A percentile compares a stretch with the other conserved stretches of the same genome.
These are phyloP conservation scores for Coemansia sp. DNA, from an alignment of 192 early-diverging fungal genomes.

Conservation along the genomic window DNA sequence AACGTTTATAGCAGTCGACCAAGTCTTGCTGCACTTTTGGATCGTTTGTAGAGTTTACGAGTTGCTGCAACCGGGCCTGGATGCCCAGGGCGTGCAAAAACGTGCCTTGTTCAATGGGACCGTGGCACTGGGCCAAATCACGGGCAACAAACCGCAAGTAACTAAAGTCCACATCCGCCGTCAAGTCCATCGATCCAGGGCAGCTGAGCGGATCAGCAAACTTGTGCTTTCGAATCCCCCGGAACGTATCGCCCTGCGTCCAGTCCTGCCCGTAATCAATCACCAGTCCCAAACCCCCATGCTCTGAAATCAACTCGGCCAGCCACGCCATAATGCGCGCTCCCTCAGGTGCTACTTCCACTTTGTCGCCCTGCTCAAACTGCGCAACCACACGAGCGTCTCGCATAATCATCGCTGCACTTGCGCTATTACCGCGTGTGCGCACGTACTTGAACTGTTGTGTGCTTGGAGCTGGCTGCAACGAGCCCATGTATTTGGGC, in stretches of 20 bases:
- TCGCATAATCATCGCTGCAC: slow-evolving; percentile 47
- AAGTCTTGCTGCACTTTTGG: slow-evolving; percentile 59
- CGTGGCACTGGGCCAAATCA: slow-evolving; percentile 58
- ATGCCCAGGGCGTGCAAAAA: slow-evolving; percentile 84
- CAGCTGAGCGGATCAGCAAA: slow-evolving; percentile 73
- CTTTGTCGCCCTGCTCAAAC: slow-evolving; percentile 68
- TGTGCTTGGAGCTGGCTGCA: slow-evolving; percentile 20
- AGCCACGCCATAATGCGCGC: slow-evolving; percentile 66
- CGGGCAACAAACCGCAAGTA: slow-evolving; percentile 63
- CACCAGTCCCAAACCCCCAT: slow-evolving; percentile 72
- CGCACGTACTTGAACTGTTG: slow-evolving; percentile 78
- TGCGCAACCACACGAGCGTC: slow-evolving; percentile 45
- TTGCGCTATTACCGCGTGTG: slow-evolving; percentile 60
- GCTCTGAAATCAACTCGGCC: slow-evolving; percentile 63
- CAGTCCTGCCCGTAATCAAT: slow-evolving; percentile 91
- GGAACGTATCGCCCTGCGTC: slow-evolving; percentile 72
- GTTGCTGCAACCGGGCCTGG: slow-evolving; percentile 64
- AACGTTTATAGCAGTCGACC: slow-evolving; percentile 68
- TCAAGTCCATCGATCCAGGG: slow-evolving; percentile 87
- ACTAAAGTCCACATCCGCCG: slow-evolving; percentile 88
- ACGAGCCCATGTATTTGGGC: neutral
- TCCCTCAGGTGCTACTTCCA: slow-evolving; percentile 86
- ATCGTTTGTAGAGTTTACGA: slow-evolving; percentile 61
- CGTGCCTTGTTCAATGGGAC: slow-evolving; percentile 77
- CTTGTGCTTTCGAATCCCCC: slow-evolving; percentile 83